These are phyloP conservation scores for Aechmea fasciata DNA, from an alignment of 176 grass and related monocot species.

Conservation along the genomic window DNA sequence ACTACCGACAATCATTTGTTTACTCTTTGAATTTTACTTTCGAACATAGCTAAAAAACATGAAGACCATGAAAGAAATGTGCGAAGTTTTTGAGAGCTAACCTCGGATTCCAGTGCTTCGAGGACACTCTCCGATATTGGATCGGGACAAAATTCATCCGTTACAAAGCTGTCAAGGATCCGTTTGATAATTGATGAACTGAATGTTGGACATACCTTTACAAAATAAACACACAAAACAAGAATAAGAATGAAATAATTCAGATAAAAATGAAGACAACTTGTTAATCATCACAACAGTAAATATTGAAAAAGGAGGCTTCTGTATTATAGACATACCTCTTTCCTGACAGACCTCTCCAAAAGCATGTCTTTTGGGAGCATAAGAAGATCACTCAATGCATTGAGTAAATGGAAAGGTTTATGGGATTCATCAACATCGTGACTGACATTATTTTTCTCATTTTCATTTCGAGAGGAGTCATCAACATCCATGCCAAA, in stretches of 20 bases:
- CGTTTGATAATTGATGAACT: slow-evolving; percentile 68
- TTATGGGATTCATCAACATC: slow-evolving; percentile 35
- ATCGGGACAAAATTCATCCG: slow-evolving; percentile 96
- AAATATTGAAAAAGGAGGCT: slow-evolving; percentile 1
- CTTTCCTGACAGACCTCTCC: slow-evolving; percentile 62
- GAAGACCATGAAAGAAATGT: background rate
- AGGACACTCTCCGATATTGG: slow-evolving; percentile 57
- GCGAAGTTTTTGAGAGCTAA: slow-evolving; percentile 25
- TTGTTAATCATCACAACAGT: slow-evolving; percentile 4
- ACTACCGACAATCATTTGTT: background rate
- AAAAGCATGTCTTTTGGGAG: slow-evolving; percentile 91
- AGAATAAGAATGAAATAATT: slow-evolving; percentile 1
- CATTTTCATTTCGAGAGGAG: slow-evolving; percentile 29
- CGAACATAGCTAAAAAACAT: background rate
- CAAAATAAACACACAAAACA: slow-evolving; percentile 12
- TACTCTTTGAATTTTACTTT: background rate
- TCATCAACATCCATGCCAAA: slow-evolving; percentile 91
- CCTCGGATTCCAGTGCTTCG: slow-evolving; percentile 78
- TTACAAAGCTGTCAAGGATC: slow-evolving; percentile 58
- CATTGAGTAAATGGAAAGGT: slow-evolving; percentile 77
- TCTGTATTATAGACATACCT: slow-evolving; percentile 31
- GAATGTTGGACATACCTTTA: slow-evolving; percentile 87
- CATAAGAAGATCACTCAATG: slow-evolving; percentile 97
- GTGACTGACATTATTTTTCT: slow-evolving; percentile 24
- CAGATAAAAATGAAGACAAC: background rate